Conservation (phyloP, 139 green algal species). For the Nannochloris sp. region DNA sequence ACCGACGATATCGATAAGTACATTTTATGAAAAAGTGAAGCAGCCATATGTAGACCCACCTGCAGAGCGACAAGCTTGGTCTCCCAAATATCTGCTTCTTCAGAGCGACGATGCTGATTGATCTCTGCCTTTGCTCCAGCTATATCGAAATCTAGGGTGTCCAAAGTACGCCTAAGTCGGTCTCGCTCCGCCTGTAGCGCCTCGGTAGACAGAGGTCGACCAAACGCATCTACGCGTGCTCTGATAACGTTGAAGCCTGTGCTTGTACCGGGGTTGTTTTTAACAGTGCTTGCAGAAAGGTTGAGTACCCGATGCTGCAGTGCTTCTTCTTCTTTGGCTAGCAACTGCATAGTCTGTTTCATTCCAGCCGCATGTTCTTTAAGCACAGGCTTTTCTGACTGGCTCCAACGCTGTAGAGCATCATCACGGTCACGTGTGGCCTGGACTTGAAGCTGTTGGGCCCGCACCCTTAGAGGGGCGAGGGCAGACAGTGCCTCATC, state of each 20-base stretch:
- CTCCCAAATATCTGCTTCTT: conserved; percentile 41
- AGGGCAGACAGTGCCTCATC: neutral
- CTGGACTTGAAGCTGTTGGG: conserved; percentile 9
- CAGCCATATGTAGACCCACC: conserved; percentile 3
- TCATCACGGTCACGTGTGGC: conserved; percentile 3
- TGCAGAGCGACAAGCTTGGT: conserved; percentile 43
- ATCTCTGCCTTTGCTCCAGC: conserved; percentile 22
- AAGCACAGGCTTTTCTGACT: conserved; percentile 14
- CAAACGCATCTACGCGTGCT: conserved; percentile 5
- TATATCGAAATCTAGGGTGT: conserved; percentile 21
- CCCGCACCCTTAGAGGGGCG: conserved; percentile 7
- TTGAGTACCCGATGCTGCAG: conserved; percentile 8
- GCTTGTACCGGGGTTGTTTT: conserved; percentile 6
- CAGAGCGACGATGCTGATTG: neutral
- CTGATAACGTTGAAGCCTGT: conserved; percentile 44
- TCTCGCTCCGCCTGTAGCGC: conserved; percentile 25
- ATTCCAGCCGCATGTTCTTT: conserved; percentile 8
- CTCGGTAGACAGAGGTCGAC: conserved; percentile 12
- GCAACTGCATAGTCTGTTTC: conserved; percentile 6
- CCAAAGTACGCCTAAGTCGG: conserved; percentile 21
- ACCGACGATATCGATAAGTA: no score
- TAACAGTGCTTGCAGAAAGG: neutral
- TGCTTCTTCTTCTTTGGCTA: conserved; percentile 15
- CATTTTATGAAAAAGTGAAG: neutral
- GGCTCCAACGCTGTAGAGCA: conserved; percentile 5